These are phyloP conservation scores for Magnaporthiopsis poae DNA, from an alignment of 2,329 filamentous ascomycete species.

Conservation along the genomic window DNA sequence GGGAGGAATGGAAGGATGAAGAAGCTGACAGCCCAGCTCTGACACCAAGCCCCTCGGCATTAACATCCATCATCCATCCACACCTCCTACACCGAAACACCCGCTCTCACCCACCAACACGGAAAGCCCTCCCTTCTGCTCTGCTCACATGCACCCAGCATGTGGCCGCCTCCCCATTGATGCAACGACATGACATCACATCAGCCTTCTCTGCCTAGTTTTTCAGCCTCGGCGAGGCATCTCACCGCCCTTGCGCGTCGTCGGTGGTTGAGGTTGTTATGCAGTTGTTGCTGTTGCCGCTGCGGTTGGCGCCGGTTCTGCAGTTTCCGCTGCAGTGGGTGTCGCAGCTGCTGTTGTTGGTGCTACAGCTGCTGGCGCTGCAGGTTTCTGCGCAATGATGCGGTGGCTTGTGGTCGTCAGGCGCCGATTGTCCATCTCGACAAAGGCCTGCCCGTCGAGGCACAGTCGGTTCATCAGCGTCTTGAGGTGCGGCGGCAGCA, in stretches of 20 bases:
- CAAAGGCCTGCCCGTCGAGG: conserved; percentile 43
- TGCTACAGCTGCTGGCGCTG: not conserved
- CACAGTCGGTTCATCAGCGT: conserved; percentile 43
- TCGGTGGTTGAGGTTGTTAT: not conserved
- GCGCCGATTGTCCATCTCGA: conserved; percentile 45
- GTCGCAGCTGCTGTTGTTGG: not conserved
- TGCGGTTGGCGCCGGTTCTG: too few relatives aligned
- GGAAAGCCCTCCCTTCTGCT: too few relatives aligned
- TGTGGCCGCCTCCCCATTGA: not conserved
- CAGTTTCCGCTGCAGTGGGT: too few relatives aligned
- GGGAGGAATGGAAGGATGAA: not conserved
- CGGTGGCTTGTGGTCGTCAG: conserved; percentile 43
- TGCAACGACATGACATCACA: not conserved
- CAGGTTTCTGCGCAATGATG: conserved; percentile 39
- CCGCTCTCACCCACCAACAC: not conserved
- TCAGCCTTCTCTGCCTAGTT: not conserved
- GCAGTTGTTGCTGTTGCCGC: too few relatives aligned
- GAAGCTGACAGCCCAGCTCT: too few relatives aligned
- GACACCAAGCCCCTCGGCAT: too few relatives aligned
- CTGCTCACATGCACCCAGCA: not conserved
- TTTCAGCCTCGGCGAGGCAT: not conserved
- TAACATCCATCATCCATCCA: not conserved
- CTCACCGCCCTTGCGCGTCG: not conserved
- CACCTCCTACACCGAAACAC: not conserved
- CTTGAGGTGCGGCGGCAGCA: conserved; percentile 42